A percentile compares a stretch with the other conserved stretches of the same genome.
Conservation (phyloP, 1,139 yeast genomes). For the Yamadazyma jaroonii region DNA sequence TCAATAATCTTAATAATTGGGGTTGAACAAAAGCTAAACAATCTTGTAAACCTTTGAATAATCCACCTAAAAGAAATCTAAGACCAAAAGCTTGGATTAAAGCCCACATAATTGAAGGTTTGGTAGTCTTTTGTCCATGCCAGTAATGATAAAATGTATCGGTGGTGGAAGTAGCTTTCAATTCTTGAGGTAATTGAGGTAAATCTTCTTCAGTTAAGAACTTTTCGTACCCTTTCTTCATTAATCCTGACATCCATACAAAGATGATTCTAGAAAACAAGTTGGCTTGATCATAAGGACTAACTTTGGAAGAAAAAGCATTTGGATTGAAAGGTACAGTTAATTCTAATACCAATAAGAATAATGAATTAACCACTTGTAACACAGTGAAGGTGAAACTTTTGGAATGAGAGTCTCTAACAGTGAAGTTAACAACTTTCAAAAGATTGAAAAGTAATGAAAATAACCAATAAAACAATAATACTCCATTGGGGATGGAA, state of each 20-base stretch:
- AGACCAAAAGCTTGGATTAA: conserved; percentile 67
- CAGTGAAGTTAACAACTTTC: conserved; percentile 41
- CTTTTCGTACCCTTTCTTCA: conserved; percentile 78
- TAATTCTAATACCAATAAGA: conserved; percentile 56
- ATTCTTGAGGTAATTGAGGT: conserved; percentile 72
- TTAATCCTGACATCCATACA: conserved; percentile 89
- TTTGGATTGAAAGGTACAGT: conserved; percentile 35
- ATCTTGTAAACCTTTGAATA: conserved; percentile 81
- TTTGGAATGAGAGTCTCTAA: conserved; percentile 42
- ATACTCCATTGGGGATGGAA: conserved; percentile 62
- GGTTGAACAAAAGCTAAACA: conserved; percentile 85
- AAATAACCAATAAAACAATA: conserved; percentile 77
- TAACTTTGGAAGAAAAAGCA: conserved; percentile 35
- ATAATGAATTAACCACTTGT: conserved; percentile 45
- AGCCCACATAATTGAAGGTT: conserved; percentile 68
- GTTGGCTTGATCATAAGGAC: conserved; percentile 81
- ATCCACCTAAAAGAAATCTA: conserved; percentile 66
- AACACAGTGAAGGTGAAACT: conserved; percentile 46
- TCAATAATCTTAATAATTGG: conserved; percentile 71
- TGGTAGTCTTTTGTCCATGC: conserved; percentile 39
- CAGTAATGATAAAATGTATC: conserved; percentile 57
- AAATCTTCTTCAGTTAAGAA: conserved; percentile 75
- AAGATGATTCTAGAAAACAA: conserved; percentile 78
- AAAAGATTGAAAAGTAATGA: conserved; percentile 40
- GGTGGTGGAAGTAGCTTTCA: conserved; percentile 53